Percentiles rank a stretch among this genome's conserved stretches.
phyloP scores from a whole-genome alignment of 2,329 filamentous ascomycete genomes.

The Colletotrichum karsti region DNA sequence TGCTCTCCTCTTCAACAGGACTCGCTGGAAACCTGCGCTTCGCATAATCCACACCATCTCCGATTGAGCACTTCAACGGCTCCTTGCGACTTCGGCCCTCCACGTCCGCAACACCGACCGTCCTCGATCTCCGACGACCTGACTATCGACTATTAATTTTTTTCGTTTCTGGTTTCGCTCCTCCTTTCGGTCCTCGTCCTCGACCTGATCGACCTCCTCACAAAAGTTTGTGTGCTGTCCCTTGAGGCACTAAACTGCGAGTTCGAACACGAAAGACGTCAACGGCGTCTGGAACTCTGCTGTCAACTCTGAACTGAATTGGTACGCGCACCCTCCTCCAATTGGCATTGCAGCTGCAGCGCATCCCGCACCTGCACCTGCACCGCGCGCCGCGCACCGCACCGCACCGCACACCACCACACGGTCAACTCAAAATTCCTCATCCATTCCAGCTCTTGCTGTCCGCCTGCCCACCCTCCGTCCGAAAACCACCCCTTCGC shows the following conservation, averaged over 20 bases:
- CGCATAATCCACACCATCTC: constrained; percentile 8
- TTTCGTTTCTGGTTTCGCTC: background rate
- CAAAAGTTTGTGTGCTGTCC: background rate
- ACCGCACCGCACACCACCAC: background rate
- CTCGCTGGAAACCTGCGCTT: constrained; percentile 4
- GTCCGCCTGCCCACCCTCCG: background rate
- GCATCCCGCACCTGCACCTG: background rate
- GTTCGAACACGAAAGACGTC: constrained; percentile 6
- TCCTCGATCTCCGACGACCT: constrained; percentile 26
- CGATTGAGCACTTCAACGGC: constrained; percentile 27
- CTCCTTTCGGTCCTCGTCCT: background rate
- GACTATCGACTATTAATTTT: background rate
- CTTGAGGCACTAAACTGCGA: background rate
- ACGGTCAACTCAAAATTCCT: constrained; percentile 19
- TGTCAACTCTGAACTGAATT: background rate
- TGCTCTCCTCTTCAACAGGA: constrained; percentile 23
- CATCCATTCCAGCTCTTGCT: constrained; percentile 13
- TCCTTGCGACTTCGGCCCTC: constrained; percentile 28
- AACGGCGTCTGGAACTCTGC: constrained; percentile 18
- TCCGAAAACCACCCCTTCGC: background rate
- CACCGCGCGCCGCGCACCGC: background rate
- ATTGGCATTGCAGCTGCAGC: constrained; percentile 3
- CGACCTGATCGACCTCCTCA: background rate
- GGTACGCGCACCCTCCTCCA: constrained; percentile 13
- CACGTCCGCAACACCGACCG: constrained; percentile 12